phyloP scores from a whole-genome alignment of 148 eudicot genomes.

The Rhododendron simsii region DNA sequence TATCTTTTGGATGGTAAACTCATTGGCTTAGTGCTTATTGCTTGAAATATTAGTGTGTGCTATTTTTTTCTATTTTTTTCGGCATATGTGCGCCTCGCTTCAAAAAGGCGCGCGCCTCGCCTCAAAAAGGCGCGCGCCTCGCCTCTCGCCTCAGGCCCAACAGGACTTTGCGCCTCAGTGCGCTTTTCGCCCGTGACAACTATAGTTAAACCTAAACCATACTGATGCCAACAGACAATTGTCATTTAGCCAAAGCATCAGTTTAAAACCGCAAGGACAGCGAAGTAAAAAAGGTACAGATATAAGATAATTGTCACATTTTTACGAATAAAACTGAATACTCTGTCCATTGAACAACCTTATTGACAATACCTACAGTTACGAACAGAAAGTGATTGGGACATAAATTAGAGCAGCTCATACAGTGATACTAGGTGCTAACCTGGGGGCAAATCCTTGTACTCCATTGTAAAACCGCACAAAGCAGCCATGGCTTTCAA shows the following conservation, averaged over 20 bases:
- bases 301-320: neutral
- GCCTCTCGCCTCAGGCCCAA: too few relatives aligned
- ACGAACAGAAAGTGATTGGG: neutral
- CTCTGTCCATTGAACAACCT: neutral
- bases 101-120: too few relatives aligned
- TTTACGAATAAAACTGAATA: neutral
- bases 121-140: too few relatives aligned
- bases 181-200: too few relatives aligned
- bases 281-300: neutral
- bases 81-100: too few relatives aligned
- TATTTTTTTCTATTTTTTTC: too few relatives aligned
- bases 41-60: too few relatives aligned
- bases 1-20: too few relatives aligned
- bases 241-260: neutral
- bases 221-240: neutral
- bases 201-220: neutral
- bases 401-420: neutral
- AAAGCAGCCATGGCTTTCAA: conserved; percentile 82
- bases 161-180: too few relatives aligned
- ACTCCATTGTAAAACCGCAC: conserved; percentile 95
- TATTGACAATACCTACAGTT: neutral
- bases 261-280: neutral
- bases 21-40: too few relatives aligned
- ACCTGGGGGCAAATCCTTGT: conserved; percentile 92
- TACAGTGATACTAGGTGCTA: neutral